Conservation (phyloP, 441 rosid genomes). For the Mallotus repandus region DNA sequence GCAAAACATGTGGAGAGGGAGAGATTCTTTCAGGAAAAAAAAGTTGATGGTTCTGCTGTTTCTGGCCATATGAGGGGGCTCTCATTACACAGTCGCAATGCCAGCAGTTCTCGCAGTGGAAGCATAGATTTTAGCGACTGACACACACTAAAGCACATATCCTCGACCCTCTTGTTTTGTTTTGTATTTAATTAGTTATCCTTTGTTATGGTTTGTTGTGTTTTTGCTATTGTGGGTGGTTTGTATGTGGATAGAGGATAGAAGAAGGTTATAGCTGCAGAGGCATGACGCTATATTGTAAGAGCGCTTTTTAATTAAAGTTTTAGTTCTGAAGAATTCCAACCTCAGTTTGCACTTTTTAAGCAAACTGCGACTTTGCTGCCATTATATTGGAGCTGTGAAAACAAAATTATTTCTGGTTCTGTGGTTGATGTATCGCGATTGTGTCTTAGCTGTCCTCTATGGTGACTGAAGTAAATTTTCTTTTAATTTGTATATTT, state of each 20-base stretch:
- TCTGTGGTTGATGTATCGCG: too few relatives aligned
- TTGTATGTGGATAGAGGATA: background rate
- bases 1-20: slow-evolving; percentile 88
- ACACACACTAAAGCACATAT: slow-evolving; percentile 7
- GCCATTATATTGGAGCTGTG: too few relatives aligned
- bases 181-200: slow-evolving; percentile 18
- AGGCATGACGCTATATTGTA: background rate
- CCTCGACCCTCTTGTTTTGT: background rate
- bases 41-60: slow-evolving; percentile 55
- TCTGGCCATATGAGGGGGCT: slow-evolving; percentile 74
- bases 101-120: slow-evolving; percentile 83
- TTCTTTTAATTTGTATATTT: too few relatives aligned
- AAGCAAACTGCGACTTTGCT: background rate
- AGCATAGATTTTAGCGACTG: slow-evolving; percentile 80
- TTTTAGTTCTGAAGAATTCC: background rate
- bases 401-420: too few relatives aligned
- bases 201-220: background rate
- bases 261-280: slow-evolving; percentile 16
- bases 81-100: slow-evolving; percentile 78
- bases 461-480: too few relatives aligned
- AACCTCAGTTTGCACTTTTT: slow-evolving; percentile 16
- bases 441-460: too few relatives aligned
- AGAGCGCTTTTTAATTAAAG: background rate
- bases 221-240: slow-evolving; percentile 6
- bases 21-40: slow-evolving; percentile 81